Base-by-base conservation (phyloP, 2,329 filamentous ascomycete species). In the Hypoxylon sp. region DNA sequence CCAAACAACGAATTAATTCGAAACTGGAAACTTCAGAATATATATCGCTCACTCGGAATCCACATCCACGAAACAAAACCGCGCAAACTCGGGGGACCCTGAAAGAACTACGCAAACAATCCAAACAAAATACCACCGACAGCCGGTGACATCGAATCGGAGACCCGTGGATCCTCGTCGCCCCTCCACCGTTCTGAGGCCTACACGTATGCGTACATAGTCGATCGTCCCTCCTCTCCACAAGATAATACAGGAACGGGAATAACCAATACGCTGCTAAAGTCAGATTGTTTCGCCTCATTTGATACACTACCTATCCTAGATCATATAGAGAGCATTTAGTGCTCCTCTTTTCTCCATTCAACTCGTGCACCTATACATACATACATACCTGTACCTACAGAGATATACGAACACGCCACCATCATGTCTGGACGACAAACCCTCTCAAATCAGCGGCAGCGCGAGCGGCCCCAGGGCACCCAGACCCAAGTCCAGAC, bases 401-500 rank as follows among this genome's bases (percentile, higher is more conserved):
- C 23, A 37, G n/a, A 30, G 2, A 58, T n/a, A 47, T 25, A 45
- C 19, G 25, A 21, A 52, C 32, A 57, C 30, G 41, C 46, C 37
- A 19, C 19, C 55, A 55, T 21, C 12, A 69, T 68, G 63, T 68
- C 69, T 9, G 61, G 60, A n/a, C 46, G 41, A 46, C 67, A 65
- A 25, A 27, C 53, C 50, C 51, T 47, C 41, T 48, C 67, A 29
- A 58, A 45, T 19, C 60, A 68, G 23, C 54, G 50, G 9, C 66
- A 65, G 11, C 70, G 67, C 56, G 59, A 63, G 5, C 60, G 58
- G 25, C 73, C 78, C 11, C 73, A 77, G 34, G 73, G 74, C 14
- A 73, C 79, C 2, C 78, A 79, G 52, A 64, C 54, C 25, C 68
- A 67, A 29, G 45, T 50, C 56, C 55, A 67, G 63, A 79, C 79